Base-by-base conservation (phyloP, 306 rosid genomes). In the Lathyrus oleraceus region DNA sequence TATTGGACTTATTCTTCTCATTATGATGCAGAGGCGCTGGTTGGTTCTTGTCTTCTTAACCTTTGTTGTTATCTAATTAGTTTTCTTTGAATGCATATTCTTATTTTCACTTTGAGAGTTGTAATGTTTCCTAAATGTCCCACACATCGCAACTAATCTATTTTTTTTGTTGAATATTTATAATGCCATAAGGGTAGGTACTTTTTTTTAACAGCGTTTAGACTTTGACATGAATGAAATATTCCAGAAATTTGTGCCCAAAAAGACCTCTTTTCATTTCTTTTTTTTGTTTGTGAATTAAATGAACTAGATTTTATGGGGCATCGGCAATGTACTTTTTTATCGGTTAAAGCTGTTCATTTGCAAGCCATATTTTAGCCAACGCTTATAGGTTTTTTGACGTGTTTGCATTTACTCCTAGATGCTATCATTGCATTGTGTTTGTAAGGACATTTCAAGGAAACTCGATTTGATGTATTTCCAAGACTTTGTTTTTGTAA, bases 1-100 rank as follows among this genome's bases (percentile, higher is more conserved):
- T 68, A 30, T 87, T 38, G 99, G 99, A 73, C 78, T 94, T 30
- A 60, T 94, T 82, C 95, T 88, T 62, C 85, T 94, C 72, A 62
- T 91, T 61, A 72, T 64, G 76, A 85, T 87, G 97, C 84, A 71
- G 79, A 84, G 77, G 69, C 45, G 7, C 10, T 59, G 97, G 98
- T 93, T 78, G 70, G 90, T 80, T 71, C 76, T 78, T 45, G 20
- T 59, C 76, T 61, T 81, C 14, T 38, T 62, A 45, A 30, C 35
- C 42, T 65, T 73, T 42, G 65, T 47, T 83, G 38, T 75, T 51
- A 64, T 63, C 51, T 40, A 39, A 57, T 57, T 62, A 38, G 36
- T 30, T 12, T 32, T 40, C 51, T 15, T 21, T 36, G 14, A 68
- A 20, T 19, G 17, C 48, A 28, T 8, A 53, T 71, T 45, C 14